Percentiles rank a stretch among this genome's conserved stretches.
These are phyloP conservation scores for Breviolum minutum DNA, from an alignment of 73 alveolate genomes.

Conservation along the genomic window DNA sequence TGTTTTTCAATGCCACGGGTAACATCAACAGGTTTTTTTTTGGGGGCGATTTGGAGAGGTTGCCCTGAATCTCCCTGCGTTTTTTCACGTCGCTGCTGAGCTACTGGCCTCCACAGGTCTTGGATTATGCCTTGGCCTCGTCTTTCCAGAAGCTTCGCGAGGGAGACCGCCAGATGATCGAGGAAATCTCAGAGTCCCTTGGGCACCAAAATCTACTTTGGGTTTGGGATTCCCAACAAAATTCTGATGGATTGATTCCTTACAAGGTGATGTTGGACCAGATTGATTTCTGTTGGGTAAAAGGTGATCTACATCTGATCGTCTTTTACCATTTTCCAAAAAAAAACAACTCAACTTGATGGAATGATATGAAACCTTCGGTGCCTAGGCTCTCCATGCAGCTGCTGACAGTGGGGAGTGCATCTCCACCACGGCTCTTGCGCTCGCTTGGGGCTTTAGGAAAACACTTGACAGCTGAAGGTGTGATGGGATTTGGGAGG, in stretches of 20 bases:
- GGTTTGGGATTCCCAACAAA: background rate
- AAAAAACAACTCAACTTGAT: too few species aligned
- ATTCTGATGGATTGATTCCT: too few species aligned
- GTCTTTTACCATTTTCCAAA: too few species aligned
- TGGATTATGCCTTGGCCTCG: conserved; percentile 39
- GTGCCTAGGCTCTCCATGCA: conserved; percentile 13
- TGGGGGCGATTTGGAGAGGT: background rate
- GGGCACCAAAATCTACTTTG: background rate
- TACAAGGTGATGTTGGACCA: too few species aligned
- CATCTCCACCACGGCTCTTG: conserved; percentile 5
- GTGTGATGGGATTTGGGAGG: background rate
- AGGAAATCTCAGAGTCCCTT: conserved; percentile 13
- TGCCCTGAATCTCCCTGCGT: background rate
- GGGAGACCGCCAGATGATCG: background rate
- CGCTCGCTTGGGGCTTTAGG: conserved; percentile 13
- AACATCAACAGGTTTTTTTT: too few species aligned
- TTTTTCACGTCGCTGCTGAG: background rate
- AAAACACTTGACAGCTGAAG: background rate
- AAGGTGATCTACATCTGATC: too few species aligned
- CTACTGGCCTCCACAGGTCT: background rate
- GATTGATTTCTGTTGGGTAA: too few species aligned
- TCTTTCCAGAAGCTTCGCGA: conserved; percentile 12
- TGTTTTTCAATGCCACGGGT: too few species aligned
- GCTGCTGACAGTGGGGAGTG: background rate
- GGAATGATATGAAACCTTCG: too few species aligned